Evolutionary conservation across 768 basidiomycete species (phyloP), one percentile per base, ranked within the genome.

Genomic region (Mycena haematopus): DNA sequence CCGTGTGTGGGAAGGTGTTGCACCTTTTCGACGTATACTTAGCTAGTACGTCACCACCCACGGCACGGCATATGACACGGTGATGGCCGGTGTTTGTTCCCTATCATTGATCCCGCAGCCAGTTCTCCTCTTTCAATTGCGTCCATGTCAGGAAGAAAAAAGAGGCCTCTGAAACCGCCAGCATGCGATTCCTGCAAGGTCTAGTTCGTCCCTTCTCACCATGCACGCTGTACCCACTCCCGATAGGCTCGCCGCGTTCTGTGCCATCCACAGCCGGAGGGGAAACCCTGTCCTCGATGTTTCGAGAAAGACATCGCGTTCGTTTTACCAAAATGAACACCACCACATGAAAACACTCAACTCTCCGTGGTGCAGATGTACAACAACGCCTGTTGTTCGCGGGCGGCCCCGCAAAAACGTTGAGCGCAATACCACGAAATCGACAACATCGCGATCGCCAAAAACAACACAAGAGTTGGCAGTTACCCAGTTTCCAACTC

Each of bases 181-280:
- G 52, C 52, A 22, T 52, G 52, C 14, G 52, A 52, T 52, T 38
- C 22, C 21, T 52, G 35, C 36, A 52, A 36, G 52, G 52, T 52
- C 11, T 31, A 1, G 52, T 13, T 14, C 22, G 13, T n/a, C 22
- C 44, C 44, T 13, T 0, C 8, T 36, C 36, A 2, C 22, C 21
- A 7, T 10, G 5, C 4, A 11, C 6, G 13, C 36, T 24, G 21
- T 15, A 2, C 17, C 36, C 2, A 24, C n/a, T 17, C 17, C 8
- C 7, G 4, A 0, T 21, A 58, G 57, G 38, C 57, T n/a, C 47
- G 47, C 7, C 57, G 57, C 8, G 57, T 58, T 27, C 15, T 58
- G 19, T 58, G 57, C 27, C 56, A 58, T 42, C 57, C 57, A 1
- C 57, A 42, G 13, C 49, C 33, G 1, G 31, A 47, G n/a, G 56